phyloP scores from a whole-genome alignment of 495 filamentous ascomycete genomes.

The Parathielavia appendiculata region DNA sequence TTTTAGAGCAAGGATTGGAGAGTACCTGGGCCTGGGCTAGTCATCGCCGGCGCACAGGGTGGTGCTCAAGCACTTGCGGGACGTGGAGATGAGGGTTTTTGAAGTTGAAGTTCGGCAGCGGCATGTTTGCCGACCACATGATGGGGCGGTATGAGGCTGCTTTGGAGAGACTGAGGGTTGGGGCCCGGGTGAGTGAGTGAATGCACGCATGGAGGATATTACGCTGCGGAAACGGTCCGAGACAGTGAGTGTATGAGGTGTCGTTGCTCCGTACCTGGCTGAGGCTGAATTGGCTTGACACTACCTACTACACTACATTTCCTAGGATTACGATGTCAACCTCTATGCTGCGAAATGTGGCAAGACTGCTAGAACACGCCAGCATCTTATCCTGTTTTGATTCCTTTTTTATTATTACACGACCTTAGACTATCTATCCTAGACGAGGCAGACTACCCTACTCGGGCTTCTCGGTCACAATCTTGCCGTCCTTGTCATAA shows the following conservation, averaged over 20 bases:
- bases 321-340: too few species aligned
- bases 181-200: slow-evolving; percentile 21
- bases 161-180: slow-evolving; percentile 36
- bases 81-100: slow-evolving; percentile 64
- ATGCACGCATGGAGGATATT: neutral
- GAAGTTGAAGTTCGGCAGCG: slow-evolving; percentile 64
- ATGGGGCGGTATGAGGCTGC: slow-evolving; percentile 66
- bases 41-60: slow-evolving; percentile 58
- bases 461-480: slow-evolving; percentile 40
- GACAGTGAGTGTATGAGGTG: too few species aligned
- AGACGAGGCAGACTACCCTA: neutral
- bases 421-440: neutral
- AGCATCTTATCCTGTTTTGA: neutral
- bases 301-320: too few species aligned
- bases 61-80: slow-evolving; percentile 59
- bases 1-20: slow-evolving; percentile 26
- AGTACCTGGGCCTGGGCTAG: neutral
- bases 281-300: too few species aligned
- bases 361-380: neutral
- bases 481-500: slow-evolving; percentile 60
- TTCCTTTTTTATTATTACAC: neutral
- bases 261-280: too few species aligned
- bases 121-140: slow-evolving; percentile 72
- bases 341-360: too few species aligned
- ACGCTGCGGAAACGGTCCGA: too few species aligned